Evolutionary conservation across 129 eudicot genomes (phyloP).

Genomic region (Sambucus nigra): DNA sequence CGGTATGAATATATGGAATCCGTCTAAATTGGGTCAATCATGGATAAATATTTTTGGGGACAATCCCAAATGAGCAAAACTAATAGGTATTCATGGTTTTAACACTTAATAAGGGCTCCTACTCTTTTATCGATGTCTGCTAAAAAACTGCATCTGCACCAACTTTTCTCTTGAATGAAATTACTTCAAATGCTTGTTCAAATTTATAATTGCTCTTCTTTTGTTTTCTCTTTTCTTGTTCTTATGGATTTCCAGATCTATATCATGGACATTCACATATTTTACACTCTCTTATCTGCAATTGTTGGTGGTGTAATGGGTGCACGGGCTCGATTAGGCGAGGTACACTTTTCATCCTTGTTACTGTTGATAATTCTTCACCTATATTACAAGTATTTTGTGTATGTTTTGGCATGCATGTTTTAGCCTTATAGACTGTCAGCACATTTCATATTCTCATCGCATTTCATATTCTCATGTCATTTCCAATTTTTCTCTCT

Average conservation of each 20-base stretch:
- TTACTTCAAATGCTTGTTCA: not conserved
- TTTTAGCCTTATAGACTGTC: too few relatives aligned
- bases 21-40: too few relatives aligned
- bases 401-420: too few relatives aligned
- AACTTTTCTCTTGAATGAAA: not conserved
- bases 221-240: too few relatives aligned
- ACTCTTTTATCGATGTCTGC: slow-evolving; percentile 1
- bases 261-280: slow-evolving; percentile 89
- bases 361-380: not conserved
- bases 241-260: slow-evolving; percentile 58
- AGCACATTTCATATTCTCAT: not conserved
- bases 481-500: slow-evolving; percentile 1
- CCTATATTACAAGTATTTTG: not conserved
- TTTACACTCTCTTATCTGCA: slow-evolving; percentile 90
- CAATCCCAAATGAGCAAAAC: too few relatives aligned
- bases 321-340: slow-evolving; percentile 91
- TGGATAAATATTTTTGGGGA: too few relatives aligned
- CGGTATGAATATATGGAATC: too few relatives aligned
- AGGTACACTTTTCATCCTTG: slow-evolving; percentile 36
- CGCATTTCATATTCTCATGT: not conserved
- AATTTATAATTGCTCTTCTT: not conserved
- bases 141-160: too few relatives aligned
- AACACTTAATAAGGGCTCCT: slow-evolving; percentile 2
- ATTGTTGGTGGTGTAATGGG: slow-evolving; percentile 97
- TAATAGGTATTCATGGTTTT: not conserved